A percentile compares a stretch with the other conserved stretches of the same genome.
These are phyloP conservation scores for Cyclotella cryptica DNA, from an alignment of 108 stramenopile genomes.

Conservation along the genomic window DNA sequence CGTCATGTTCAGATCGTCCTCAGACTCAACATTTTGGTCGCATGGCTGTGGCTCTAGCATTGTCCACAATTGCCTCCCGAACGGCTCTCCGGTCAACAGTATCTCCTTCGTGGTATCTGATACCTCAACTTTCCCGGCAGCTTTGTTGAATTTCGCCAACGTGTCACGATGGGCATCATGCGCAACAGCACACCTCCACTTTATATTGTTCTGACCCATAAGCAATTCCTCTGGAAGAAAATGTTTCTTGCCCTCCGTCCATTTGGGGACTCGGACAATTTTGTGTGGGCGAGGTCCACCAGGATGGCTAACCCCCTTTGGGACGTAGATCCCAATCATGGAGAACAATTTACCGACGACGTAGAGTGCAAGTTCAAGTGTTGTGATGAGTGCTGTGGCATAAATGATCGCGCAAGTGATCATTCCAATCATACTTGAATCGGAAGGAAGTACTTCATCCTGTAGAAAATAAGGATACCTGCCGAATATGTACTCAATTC, in stretches of 20 bases:
- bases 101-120: neutral
- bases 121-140: constrained; percentile 9
- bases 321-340: constrained; percentile 27
- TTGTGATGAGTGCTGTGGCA: constrained; percentile 14
- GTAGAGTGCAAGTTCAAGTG: constrained; percentile 32
- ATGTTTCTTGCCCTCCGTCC: constrained; percentile 50
- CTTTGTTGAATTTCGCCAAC: constrained; percentile 29
- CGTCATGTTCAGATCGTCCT: constrained; percentile 33
- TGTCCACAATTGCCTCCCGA: constrained; percentile 84
- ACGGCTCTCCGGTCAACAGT: constrained; percentile 76
- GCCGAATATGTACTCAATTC: constrained; percentile 22
- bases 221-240: constrained; percentile 26
- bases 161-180: constrained; percentile 79
- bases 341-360: constrained; percentile 14
- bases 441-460: neutral
- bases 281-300: constrained; percentile 80
- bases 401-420: constrained; percentile 31
- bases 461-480: neutral
- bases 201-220: neutral
- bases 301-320: constrained; percentile 69
- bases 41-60: constrained; percentile 19
- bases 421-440: neutral
- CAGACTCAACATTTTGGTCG: constrained; percentile 6
- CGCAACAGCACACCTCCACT: constrained; percentile 76
- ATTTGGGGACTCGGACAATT: constrained; percentile 71